phyloP scores from a whole-genome alignment of 805 yeast species.

The Yamadazyma ubonensis region DNA sequence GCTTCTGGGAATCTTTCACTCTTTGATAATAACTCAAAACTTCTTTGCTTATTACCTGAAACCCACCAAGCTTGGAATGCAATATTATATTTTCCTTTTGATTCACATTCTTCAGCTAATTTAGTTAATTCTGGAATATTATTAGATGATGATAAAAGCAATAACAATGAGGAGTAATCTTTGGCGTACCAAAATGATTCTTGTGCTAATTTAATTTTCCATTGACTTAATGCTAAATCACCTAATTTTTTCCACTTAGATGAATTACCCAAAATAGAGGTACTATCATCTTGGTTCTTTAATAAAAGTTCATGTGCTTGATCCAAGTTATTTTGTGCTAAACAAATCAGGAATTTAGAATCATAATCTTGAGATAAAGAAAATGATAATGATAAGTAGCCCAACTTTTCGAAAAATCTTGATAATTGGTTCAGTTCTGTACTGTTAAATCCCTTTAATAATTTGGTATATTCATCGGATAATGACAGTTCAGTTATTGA shows the following conservation, averaged over 20 bases:
- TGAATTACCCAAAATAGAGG: slow-evolving; percentile 41
- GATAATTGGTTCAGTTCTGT: slow-evolving; percentile 76
- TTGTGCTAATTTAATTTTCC: slow-evolving; percentile 80
- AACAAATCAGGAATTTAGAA: slow-evolving; percentile 87
- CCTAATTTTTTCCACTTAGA: slow-evolving; percentile 89
- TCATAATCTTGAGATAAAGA: slow-evolving; percentile 82
- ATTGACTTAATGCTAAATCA: slow-evolving; percentile 73
- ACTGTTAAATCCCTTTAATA: slow-evolving; percentile 59
- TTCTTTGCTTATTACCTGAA: slow-evolving; percentile 64
- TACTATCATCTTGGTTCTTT: slow-evolving; percentile 42
- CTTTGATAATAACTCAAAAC: slow-evolving; percentile 62
- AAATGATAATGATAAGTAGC: slow-evolving; percentile 78
- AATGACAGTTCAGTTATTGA: slow-evolving; percentile 54
- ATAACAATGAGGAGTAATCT: slow-evolving; percentile 78
- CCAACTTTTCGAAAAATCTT: slow-evolving; percentile 92
- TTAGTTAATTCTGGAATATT: slow-evolving; percentile 56
- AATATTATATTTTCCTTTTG: slow-evolving; percentile 78
- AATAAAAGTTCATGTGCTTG: slow-evolving; percentile 60
- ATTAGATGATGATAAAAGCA: slow-evolving; percentile 80
- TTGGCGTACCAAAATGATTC: slow-evolving; percentile 74
- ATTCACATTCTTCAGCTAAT: slow-evolving; percentile 66
- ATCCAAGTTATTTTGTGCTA: slow-evolving; percentile 67
- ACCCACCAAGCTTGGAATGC: slow-evolving; percentile 93
- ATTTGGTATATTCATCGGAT: slow-evolving; percentile 46
- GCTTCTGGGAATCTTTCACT: slow-evolving; percentile 83